A percentile compares a stretch with the other conserved stretches of the same genome.
Conservation (phyloP, 1,139 yeast genomes). For the Yamadazyma oceani region DNA sequence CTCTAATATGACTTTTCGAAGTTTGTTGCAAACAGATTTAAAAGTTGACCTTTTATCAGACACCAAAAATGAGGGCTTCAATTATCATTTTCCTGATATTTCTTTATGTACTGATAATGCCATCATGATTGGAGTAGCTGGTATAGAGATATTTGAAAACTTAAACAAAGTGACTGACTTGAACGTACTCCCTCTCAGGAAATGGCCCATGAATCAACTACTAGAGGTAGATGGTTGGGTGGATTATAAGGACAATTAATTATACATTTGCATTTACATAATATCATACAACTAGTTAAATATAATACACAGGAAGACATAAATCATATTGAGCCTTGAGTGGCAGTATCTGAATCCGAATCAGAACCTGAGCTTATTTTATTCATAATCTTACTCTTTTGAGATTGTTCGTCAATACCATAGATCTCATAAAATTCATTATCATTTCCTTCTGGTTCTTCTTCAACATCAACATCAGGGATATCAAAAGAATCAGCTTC, state of each 20-base stretch:
- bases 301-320: too few relatives aligned
- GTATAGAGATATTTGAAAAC: constrained; percentile 75
- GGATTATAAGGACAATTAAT: constrained; percentile 1
- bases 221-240: constrained; percentile 53
- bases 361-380: too few relatives aligned
- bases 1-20: constrained; percentile 62
- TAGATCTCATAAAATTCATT: too few relatives aligned
- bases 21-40: constrained; percentile 43
- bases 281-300: too few relatives aligned
- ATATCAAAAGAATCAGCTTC: constrained; percentile 30
- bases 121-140: constrained; percentile 97
- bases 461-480: constrained; percentile 15
- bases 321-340: too few relatives aligned
- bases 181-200: constrained; percentile 58
- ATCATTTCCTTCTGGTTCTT: neutral
- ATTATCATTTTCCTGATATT: constrained; percentile 65
- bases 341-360: too few relatives aligned
- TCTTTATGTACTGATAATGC: constrained; percentile 91
- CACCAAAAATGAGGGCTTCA: constrained; percentile 10
- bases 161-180: constrained; percentile 49
- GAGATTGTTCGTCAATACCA: too few relatives aligned
- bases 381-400: too few relatives aligned
- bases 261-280: too few relatives aligned
- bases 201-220: constrained; percentile 69
- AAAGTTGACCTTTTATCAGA: constrained; percentile 7